phyloP scores from a whole-genome alignment of 2,329 filamentous ascomycete genomes.

The Pseudomassariella vexata region DNA sequence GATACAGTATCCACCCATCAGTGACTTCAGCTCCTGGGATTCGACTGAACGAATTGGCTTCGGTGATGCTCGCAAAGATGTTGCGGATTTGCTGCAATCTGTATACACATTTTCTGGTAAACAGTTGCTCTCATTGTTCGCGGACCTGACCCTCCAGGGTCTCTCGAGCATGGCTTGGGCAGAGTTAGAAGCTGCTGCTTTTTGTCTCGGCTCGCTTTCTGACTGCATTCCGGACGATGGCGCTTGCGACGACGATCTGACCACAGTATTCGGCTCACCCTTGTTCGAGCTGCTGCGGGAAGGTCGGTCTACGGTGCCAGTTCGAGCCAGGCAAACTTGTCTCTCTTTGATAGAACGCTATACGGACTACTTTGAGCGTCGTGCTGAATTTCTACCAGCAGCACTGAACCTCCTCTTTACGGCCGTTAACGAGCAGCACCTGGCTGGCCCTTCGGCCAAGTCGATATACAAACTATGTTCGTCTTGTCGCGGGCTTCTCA shows the following conservation, averaged over 20 bases:
- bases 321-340: conserved; percentile 61
- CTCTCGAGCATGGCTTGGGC: conserved; percentile 46
- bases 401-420: conserved; percentile 71
- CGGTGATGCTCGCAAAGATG: conserved; percentile 68
- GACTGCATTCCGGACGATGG: conserved; percentile 57
- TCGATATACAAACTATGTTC: conserved; percentile 71
- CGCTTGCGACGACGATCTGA: conserved; percentile 53
- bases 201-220: conserved; percentile 60
- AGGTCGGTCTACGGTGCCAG: conserved; percentile 47
- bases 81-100: conserved; percentile 71
- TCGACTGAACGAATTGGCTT: conserved; percentile 63
- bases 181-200: conserved; percentile 55
- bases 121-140: conserved; percentile 51
- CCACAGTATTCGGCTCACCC: conserved; percentile 54
- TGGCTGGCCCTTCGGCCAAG: conserved; percentile 65
- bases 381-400: conserved; percentile 60
- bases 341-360: conserved; percentile 67
- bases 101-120: conserved; percentile 58
- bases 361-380: conserved; percentile 69
- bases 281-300: conserved; percentile 50
- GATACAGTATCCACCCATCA: conserved; percentile 58
- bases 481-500: conserved; percentile 66
- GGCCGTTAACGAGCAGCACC: conserved; percentile 54
- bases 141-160: conserved; percentile 45
- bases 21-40: conserved; percentile 61